Conservation (phyloP, 208 protist genomes). For the Trypanosoma theileri region DNA sequence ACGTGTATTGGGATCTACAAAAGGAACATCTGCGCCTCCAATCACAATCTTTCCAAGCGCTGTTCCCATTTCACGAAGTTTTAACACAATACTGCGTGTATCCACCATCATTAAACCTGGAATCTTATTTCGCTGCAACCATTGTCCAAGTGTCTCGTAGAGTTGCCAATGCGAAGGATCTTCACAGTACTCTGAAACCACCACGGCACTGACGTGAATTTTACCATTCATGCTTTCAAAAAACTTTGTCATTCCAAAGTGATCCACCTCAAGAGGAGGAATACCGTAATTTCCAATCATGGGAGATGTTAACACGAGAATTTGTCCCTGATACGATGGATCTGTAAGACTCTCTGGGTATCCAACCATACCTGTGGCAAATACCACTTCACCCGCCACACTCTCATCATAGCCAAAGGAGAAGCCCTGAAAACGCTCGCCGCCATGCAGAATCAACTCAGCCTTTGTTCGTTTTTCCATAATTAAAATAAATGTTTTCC, state of each 20-base stretch:
- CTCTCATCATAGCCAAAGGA: conserved; percentile 95
- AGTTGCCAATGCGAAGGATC: conserved; percentile 96
- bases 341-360: conserved; percentile 96
- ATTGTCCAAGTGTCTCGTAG: conserved; percentile 74
- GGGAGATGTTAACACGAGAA: conserved; percentile 97
- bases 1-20: conserved; percentile 93
- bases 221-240: conserved; percentile 94
- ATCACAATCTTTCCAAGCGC: conserved; percentile 91
- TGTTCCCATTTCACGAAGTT: conserved; percentile 94
- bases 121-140: conserved; percentile 93
- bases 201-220: conserved; percentile 90
- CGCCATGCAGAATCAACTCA: conserved; percentile 93
- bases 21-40: conserved; percentile 69
- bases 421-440: conserved; percentile 91
- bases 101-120: conserved; percentile 98
- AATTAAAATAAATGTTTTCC: background rate
- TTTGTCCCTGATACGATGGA: conserved; percentile 98
- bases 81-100: conserved; percentile 97
- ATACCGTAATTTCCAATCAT: conserved; percentile 98
- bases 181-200: conserved; percentile 95
- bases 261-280: conserved; percentile 86
- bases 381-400: conserved; percentile 90
- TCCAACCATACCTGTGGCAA: conserved; percentile 95
- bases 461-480: conserved; percentile 38
- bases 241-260: conserved; percentile 92